Conservation (phyloP, 441 rosid species). For the Gossypium trilobum region DNA sequence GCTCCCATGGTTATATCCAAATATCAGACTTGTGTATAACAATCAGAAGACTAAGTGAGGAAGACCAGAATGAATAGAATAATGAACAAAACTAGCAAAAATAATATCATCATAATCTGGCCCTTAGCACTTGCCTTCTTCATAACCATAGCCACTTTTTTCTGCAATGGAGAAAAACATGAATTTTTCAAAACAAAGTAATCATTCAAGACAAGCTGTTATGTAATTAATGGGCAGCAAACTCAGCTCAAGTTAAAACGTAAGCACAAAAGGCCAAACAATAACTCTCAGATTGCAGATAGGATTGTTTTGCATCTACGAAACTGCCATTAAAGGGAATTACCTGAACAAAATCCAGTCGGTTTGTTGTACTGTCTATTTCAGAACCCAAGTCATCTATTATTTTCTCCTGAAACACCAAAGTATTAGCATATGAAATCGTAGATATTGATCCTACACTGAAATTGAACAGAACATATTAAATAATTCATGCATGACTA, state of each 20-base stretch:
- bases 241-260: not conserved
- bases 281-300: not conserved
- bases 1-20: not conserved
- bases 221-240: not conserved
- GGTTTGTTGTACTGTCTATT: conserved; percentile 87
- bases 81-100: conserved; percentile 70
- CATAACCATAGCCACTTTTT: conserved; percentile 93
- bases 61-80: conserved; percentile 82
- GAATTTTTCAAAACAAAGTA: not conserved
- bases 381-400: conserved; percentile 68
- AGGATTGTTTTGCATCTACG: not conserved
- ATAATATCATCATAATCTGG: conserved; percentile 84
- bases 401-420: conserved; percentile 62
- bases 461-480: not conserved
- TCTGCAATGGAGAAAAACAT: conserved; percentile 37
- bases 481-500: not conserved
- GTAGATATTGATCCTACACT: not conserved
- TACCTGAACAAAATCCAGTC: conserved; percentile 98
- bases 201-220: not conserved
- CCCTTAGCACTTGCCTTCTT: conserved; percentile 92
- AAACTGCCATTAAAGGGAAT: conserved; percentile 11
- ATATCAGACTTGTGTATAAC: not conserved
- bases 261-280: not conserved
- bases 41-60: conserved; percentile 38
- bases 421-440: conserved; percentile 11